These are phyloP conservation scores for Rosa hybrid DNA, from an alignment of 331 rosid species.

Conservation along the genomic window DNA sequence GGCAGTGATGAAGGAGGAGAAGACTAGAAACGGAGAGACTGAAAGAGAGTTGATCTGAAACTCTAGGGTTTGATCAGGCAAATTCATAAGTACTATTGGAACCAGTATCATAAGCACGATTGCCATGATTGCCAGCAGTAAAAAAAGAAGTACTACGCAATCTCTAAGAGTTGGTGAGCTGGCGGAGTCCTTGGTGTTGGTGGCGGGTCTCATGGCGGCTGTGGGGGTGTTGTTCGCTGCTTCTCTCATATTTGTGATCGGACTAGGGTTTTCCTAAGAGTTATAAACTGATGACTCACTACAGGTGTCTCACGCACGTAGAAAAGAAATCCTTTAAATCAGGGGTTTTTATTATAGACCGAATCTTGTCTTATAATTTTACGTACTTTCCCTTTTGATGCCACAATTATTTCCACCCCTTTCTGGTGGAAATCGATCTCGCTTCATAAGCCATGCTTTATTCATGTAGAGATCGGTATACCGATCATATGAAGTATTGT, in stretches of 20 bases:
- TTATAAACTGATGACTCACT: too few species aligned
- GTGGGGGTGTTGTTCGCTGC: not conserved
- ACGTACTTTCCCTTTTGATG: not conserved
- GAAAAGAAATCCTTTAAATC: not conserved
- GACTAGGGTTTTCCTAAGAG: not conserved
- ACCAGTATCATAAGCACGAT: not conserved
- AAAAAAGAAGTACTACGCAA: not conserved
- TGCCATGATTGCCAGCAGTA: not conserved
- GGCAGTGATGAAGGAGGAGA: conserved; percentile 10
- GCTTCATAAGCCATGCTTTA: too few species aligned
- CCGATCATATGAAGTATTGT: too few species aligned
- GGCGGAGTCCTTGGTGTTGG: not conserved
- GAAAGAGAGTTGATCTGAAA: not conserved
- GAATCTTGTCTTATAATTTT: not conserved
- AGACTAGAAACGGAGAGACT: conserved; percentile 1
- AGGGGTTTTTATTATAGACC: not conserved
- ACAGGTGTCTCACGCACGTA: too few species aligned
- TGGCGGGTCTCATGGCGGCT: not conserved
- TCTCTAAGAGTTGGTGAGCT: not conserved
- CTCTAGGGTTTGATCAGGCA: not conserved
- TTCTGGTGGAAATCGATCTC: too few species aligned
- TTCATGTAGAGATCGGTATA: too few species aligned
- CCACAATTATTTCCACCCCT: too few species aligned
- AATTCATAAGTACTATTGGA: not conserved
- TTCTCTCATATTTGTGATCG: not conserved